Conservation (phyloP, 2,329 filamentous ascomycete species). For the Hymenoscyphus occultus region DNA sequence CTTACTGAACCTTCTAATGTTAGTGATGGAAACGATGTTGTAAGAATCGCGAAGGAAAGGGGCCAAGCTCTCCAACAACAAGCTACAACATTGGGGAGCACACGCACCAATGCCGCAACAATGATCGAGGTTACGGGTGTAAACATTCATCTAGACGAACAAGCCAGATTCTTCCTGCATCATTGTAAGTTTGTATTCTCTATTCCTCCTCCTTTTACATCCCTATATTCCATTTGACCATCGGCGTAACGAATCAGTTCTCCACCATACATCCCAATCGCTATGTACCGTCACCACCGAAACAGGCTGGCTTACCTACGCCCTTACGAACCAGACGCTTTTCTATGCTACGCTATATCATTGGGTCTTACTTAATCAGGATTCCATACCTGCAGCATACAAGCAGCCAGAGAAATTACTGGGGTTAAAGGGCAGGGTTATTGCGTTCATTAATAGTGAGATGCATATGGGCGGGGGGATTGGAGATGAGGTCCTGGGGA, state of each 20-base stretch:
- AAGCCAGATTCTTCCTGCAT: conserved; percentile 10
- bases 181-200: background rate
- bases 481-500: conserved; percentile 7
- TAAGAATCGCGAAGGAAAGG: background rate
- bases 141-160: background rate
- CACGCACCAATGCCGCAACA: background rate
- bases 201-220: background rate
- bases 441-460: conserved; percentile 3
- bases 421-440: background rate
- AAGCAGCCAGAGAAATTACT: conserved; percentile 1
- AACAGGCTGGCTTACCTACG: conserved; percentile 13
- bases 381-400: background rate
- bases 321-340: background rate
- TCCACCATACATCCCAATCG: conserved; percentile 9
- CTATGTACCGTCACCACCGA: conserved; percentile 10
- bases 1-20: no score
- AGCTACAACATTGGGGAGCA: no score
- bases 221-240: background rate
- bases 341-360: conserved; percentile 11
- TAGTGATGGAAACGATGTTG: background rate
- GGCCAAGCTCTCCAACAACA: no score
- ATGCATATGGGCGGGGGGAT: background rate
- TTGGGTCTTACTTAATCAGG: conserved; percentile 8
- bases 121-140: conserved; percentile 2
- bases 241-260: background rate